A percentile compares a stretch with the other conserved stretches of the same genome.
phyloP scores from a whole-genome alignment of 2,329 filamentous ascomycete genomes.

The Akanthomyces muscarius region DNA sequence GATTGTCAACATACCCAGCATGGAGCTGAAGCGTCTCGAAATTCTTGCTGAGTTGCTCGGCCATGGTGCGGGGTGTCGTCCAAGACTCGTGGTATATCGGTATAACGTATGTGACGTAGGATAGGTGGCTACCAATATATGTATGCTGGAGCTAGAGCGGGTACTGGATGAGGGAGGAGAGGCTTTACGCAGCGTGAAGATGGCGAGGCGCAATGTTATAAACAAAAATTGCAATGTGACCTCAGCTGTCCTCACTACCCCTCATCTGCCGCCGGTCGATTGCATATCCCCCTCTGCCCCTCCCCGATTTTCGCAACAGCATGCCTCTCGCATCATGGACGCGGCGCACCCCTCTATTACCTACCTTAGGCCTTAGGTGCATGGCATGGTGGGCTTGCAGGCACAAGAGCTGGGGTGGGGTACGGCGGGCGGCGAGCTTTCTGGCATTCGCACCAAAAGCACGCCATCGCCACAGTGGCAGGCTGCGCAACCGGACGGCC shows the following conservation, averaged over 20 bases:
- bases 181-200: neutral
- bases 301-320: slow-evolving; percentile 11
- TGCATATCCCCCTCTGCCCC: slow-evolving; percentile 8
- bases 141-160: neutral
- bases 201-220: neutral
- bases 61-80: neutral
- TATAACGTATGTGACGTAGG: neutral
- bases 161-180: neutral
- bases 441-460: slow-evolving; percentile 4
- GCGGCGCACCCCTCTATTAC: neutral
- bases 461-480: slow-evolving; percentile 20
- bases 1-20: slow-evolving; percentile 58
- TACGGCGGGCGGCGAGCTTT: neutral
- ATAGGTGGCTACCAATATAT: neutral
- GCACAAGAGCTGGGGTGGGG: neutral
- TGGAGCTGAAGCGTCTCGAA: slow-evolving; percentile 87
- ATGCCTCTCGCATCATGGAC: neutral
- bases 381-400: slow-evolving; percentile 1
- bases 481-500: slow-evolving; percentile 1
- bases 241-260: slow-evolving; percentile 2
- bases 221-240: slow-evolving; percentile 1
- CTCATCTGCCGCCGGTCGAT: slow-evolving; percentile 7
- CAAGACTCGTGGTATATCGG: neutral
- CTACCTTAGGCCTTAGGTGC: neutral
- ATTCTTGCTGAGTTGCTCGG: slow-evolving; percentile 48